Evolutionary conservation across 805 yeast species (phyloP).

Genomic region (Clavispora santaluciae): DNA sequence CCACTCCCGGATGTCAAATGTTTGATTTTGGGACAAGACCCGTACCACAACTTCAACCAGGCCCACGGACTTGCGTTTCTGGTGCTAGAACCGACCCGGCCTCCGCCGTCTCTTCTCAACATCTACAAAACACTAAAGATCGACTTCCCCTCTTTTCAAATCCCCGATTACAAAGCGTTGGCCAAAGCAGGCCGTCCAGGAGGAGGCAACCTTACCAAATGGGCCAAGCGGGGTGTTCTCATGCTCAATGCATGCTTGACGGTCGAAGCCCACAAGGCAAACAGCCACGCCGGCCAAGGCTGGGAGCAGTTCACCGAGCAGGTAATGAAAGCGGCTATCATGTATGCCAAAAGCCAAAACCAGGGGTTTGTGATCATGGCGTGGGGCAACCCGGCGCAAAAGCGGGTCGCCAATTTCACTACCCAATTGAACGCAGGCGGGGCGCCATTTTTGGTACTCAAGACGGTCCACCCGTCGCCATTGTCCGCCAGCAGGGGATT

Average conservation of each 20-base stretch:
- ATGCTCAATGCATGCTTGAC: conserved; percentile 85
- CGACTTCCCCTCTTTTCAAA: conserved; percentile 62
- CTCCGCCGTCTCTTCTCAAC: conserved; percentile 81
- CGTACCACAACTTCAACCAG: conserved; percentile 87
- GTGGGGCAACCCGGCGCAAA: conserved; percentile 77
- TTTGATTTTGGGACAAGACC: conserved; percentile 90
- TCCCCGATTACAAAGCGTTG: conserved; percentile 40
- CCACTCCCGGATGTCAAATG: conserved; percentile 73
- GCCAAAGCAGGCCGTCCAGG: conserved; percentile 28
- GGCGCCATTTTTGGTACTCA: conserved; percentile 47
- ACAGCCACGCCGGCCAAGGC: conserved; percentile 84
- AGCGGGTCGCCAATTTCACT: conserved; percentile 43
- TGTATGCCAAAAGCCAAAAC: conserved; percentile 35
- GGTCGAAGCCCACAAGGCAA: conserved; percentile 89
- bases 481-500: conserved; percentile 82
- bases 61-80: conserved; percentile 97
- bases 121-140: conserved; percentile 72
- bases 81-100: conserved; percentile 72
- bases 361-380: conserved; percentile 71
- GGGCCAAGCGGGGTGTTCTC: conserved; percentile 88
- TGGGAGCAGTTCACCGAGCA: conserved; percentile 89
- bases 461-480: conserved; percentile 92
- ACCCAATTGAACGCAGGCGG: conserved; percentile 18
- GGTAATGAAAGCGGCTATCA: conserved; percentile 51
- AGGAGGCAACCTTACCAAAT: conserved; percentile 65